Evolutionary conservation across 768 basidiomycete genomes (phyloP).

Genomic region (Mycena venus): DNA sequence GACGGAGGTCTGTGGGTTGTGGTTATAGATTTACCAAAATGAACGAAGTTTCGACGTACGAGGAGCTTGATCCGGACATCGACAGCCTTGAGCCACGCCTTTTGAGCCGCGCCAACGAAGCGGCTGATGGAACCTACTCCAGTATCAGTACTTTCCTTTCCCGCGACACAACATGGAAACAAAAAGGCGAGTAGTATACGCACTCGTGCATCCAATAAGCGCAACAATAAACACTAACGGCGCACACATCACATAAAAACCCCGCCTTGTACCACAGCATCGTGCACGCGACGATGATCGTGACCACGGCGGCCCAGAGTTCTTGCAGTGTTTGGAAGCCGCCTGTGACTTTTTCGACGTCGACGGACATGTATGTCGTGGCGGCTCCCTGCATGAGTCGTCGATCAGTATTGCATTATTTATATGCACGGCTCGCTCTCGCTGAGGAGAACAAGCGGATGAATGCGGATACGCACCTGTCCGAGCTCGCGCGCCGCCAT

Average conservation of each 20-base stretch:
- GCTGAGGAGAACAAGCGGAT: too few species aligned
- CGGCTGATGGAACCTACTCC: slow-evolving; percentile 13
- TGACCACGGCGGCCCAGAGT: slow-evolving; percentile 23
- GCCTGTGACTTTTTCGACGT: slow-evolving; percentile 22
- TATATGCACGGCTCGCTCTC: background rate
- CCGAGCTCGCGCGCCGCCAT: slow-evolving; percentile 26
- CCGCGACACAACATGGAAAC: too few species aligned
- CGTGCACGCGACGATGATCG: slow-evolving; percentile 18
- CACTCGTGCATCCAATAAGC: slow-evolving; percentile 14
- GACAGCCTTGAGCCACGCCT: slow-evolving; percentile 14
- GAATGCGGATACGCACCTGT: background rate
- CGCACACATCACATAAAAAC: slow-evolving; percentile 23
- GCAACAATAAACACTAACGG: slow-evolving; percentile 21
- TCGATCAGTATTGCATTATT: too few species aligned
- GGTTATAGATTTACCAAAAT: too few species aligned
- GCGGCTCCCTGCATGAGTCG: slow-evolving; percentile 13
- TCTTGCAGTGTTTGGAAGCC: slow-evolving; percentile 20
- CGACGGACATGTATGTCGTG: slow-evolving; percentile 28
- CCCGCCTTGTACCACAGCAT: slow-evolving; percentile 27
- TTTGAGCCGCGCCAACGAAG: slow-evolving; percentile 19
- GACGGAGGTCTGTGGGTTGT: slow-evolving; percentile 22
- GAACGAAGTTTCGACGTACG: background rate
- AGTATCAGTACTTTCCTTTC: too few species aligned
- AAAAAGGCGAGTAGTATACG: background rate
- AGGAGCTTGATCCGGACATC: slow-evolving; percentile 28